Evolutionary conservation across 495 filamentous ascomycete species (phyloP), one percentile per base, ranked within the genome.

Genomic region (Penicillium crystallinum): DNA sequence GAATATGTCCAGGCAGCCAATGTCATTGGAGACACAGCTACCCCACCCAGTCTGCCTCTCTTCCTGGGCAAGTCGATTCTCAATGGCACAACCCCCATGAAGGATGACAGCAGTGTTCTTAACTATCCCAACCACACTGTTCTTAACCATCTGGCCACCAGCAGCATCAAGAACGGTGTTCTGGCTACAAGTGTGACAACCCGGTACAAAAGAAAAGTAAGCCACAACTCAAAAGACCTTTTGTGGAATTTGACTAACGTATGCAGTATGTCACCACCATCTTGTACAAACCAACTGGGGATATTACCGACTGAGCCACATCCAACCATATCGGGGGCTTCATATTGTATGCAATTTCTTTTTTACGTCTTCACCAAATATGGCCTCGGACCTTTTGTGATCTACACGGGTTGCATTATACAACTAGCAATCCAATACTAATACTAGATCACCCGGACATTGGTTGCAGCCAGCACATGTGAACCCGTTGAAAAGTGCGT

Each of bases 101-200:
- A 97, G 72, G 93, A 97, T 70, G 93, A 98, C 65, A 95, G 89
- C 68, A 96, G 91, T 71, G 95, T 98, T 37, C 70, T 98, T 34
- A 91, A 85, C 45, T 91, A 96, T 75, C 93, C 93, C 12, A 98
- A 97, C 59, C 93, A 98, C 57, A 96, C 93, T 2, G 90, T 98
- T 22, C 71, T 98, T 57, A 98, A 98, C 57, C 93, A 98, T 67
- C 74, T 98, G 40, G 92, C 92, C n/a, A 98, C 93, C 4, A 96
- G 91, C 75, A 96, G 91, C 69, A 98, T 98, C 69, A 97, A 96
- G 71, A 88, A 95, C 52, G 87, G 89, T 48, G 88, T 97, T 23
- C 78, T 98, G 53, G 93, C 95, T n/a, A 93, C 95, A 3, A 96
- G 90, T 64, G 93, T 90, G 15, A 98, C 93, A 14, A 98, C 95